These are phyloP conservation scores for Bacterosira constricta DNA, from an alignment of 108 stramenopile species.

Conservation along the genomic window DNA sequence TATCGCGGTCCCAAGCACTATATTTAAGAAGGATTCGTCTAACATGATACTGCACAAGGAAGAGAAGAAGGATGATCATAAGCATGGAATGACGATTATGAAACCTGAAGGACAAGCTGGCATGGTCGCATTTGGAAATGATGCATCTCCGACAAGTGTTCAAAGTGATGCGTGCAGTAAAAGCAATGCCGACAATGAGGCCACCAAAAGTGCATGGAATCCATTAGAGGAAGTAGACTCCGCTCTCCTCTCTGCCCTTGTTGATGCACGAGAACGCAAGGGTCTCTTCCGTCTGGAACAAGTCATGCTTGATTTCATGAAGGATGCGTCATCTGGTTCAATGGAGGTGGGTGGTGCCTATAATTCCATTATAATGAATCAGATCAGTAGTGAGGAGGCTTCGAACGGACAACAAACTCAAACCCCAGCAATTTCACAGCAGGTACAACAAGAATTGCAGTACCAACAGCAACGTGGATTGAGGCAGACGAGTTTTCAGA, in stretches of 20 bases:
- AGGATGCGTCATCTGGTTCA: conserved; percentile 43
- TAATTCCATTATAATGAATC: conserved; percentile 58
- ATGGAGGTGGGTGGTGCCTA: conserved; percentile 79
- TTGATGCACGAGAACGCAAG: conserved; percentile 79
- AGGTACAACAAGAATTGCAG: conserved; percentile 35
- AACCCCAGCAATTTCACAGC: conserved; percentile 11
- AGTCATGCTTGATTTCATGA: conserved; percentile 74
- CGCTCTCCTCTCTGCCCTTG: conserved; percentile 75
- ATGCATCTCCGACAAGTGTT: neutral
- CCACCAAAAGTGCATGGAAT: conserved; percentile 19
- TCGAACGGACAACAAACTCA: conserved; percentile 19
- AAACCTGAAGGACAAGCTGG: neutral
- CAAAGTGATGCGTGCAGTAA: neutral
- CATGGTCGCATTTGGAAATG: neutral
- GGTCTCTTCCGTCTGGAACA: conserved; percentile 83
- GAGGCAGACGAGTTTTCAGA: conserved; percentile 84
- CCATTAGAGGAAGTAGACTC: conserved; percentile 71
- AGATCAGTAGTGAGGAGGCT: neutral
- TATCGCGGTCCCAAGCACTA: neutral
- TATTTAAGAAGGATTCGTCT: neutral
- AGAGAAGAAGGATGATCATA: conserved; percentile 1
- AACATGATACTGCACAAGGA: neutral
- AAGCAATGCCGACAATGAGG: neutral
- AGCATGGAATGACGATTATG: neutral
- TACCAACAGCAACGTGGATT: conserved; percentile 39